Evolutionary conservation across 2,329 filamentous ascomycete species (phyloP), one percentile per base, ranked within the genome.

Genomic region (Hymenoscyphus fraxineus): DNA sequence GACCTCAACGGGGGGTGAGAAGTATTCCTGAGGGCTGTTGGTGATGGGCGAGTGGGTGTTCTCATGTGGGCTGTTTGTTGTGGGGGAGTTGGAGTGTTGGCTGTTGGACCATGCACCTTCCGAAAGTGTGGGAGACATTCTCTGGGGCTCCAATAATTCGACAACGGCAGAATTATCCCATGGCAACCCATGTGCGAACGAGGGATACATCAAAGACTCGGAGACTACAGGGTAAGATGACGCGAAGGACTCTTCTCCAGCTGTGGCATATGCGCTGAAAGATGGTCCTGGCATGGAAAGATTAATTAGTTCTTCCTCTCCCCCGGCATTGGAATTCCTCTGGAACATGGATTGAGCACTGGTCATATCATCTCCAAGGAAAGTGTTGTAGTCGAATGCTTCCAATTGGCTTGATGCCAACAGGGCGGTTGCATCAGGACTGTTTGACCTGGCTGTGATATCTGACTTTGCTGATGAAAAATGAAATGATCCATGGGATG

Each of bases 381-480:
- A 74, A 59, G 65, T 64, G 44, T 39, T 56, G 61, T 71, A 75
- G 40, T 73, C 69, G 68, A 70, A 72, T 41, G 67, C 62, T 57
- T 75, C 73, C 67, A 72, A 70, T 57, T 71, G 70, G 32, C 69
- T 71, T 35, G 71, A 69, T 58, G 72, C 71, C 65, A 69, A 74
- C 57, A 74, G 62, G 67, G 66, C 68, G 66, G 68, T 61, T 65
- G 68, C 67, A 15, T 69, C 67, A 63, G 73, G 72, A 61, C 73
- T 74, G 62, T 63, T 70, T 66, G 73, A 76, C 66, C 72, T 73
- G 62, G 67, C 70, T 66, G 70, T 71, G 60, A 65, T 62, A 70
- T 75, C 73, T 69, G 73, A 73, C 61, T 69, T 69, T 63, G 69
- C 69, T 64, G 73, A 73, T 61, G 73, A 70, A 61, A 73, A 71